Evolutionary conservation across 768 basidiomycete genomes (phyloP).

Genomic region (Boletales sp.): DNA sequence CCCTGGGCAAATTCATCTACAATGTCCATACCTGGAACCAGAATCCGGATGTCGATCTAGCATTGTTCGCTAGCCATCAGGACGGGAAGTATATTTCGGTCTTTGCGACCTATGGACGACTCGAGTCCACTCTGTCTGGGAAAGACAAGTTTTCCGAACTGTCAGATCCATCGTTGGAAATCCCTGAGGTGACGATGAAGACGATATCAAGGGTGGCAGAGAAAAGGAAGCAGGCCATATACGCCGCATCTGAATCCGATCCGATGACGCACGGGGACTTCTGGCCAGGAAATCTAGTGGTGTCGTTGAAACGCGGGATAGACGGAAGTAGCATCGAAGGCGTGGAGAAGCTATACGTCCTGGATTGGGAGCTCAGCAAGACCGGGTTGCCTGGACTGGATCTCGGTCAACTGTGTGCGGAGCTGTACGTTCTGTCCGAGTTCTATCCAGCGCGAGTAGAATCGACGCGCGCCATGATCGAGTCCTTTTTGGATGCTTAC

Average conservation of each 20-base stretch:
- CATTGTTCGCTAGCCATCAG: constrained; percentile 38
- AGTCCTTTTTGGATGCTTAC: constrained; percentile 47
- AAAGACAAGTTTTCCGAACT: constrained; percentile 33
- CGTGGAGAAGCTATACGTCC: constrained; percentile 42
- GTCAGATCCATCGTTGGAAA: constrained; percentile 38
- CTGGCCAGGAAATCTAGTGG: constrained; percentile 67
- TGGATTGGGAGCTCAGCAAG: constrained; percentile 68
- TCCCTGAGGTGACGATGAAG: constrained; percentile 35
- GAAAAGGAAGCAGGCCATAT: constrained; percentile 30
- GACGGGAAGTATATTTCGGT: constrained; percentile 40
- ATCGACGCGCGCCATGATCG: constrained; percentile 35
- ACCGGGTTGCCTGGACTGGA: constrained; percentile 57
- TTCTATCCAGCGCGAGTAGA: constrained; percentile 42
- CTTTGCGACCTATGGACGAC: constrained; percentile 41
- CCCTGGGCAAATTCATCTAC: constrained; percentile 54
- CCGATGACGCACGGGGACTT: constrained; percentile 53
- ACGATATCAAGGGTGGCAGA: constrained; percentile 32
- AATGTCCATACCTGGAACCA: constrained; percentile 48
- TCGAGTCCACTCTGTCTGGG: constrained; percentile 39
- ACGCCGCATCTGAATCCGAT: constrained; percentile 24
- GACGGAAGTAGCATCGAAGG: constrained; percentile 19
- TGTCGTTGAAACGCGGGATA: constrained; percentile 33
- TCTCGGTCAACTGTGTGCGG: constrained; percentile 62
- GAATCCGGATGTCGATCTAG: constrained; percentile 25
- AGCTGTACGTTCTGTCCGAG: constrained; percentile 47